These are phyloP conservation scores for Coniferiporia sulphurascens DNA, from an alignment of 1,284 basidiomycete genomes.

Conservation along the genomic window DNA sequence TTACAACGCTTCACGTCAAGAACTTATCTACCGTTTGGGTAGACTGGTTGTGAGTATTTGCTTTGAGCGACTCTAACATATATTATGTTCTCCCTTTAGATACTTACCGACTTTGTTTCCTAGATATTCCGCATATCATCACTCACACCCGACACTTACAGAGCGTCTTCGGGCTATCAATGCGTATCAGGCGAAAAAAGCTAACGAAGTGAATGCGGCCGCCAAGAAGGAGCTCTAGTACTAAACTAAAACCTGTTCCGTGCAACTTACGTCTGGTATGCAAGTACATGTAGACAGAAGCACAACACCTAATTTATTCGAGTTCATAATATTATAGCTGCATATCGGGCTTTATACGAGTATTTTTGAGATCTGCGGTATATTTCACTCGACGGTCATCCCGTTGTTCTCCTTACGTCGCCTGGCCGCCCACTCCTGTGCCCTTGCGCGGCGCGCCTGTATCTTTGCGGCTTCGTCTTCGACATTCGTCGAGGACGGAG, in stretches of 20 bases:
- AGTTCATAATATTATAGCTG: background rate
- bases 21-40: conserved; percentile 90
- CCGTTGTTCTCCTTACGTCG: conserved; percentile 27
- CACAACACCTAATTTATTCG: background rate
- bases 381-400: background rate
- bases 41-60: conserved; percentile 69
- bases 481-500: background rate
- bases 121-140: conserved; percentile 87
- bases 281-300: background rate
- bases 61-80: too few relatives aligned
- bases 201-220: conserved; percentile 17
- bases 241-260: background rate
- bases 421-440: conserved; percentile 51
- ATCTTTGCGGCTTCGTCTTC: conserved; percentile 33
- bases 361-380: background rate
- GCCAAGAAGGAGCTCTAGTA: conserved; percentile 24
- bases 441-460: conserved; percentile 46
- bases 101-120: conserved; percentile 6
- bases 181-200: conserved; percentile 37
- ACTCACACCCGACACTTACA: conserved; percentile 87
- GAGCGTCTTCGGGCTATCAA: conserved; percentile 83
- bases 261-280: background rate
- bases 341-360: background rate
- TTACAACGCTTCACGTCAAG: conserved; percentile 83
- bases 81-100: background rate